Conservation (phyloP, 164 flowering plant species). For the grape (Vitis vinifera) region DNA sequence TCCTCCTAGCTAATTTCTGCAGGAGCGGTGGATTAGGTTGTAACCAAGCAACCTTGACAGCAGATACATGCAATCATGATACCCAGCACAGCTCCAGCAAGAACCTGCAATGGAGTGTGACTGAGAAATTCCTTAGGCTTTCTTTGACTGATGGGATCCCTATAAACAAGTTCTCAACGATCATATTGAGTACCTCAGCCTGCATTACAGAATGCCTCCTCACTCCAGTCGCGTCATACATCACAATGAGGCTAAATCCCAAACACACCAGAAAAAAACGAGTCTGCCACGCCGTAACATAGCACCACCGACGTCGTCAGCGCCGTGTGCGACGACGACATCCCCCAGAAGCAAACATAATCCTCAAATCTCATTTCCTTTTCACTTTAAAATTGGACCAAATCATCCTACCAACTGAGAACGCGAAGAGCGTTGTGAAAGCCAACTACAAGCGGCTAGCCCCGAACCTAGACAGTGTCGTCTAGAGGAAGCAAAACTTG, state of each 20-base stretch:
- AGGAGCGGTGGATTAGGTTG: constrained; percentile 14
- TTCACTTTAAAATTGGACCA: constrained; percentile 49
- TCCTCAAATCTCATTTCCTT: no score
- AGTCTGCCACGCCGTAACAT: no score
- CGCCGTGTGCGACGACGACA: no score
- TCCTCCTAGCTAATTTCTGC: no score
- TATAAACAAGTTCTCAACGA: constrained; percentile 75
- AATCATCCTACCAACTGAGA: constrained; percentile 57
- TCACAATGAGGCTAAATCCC: no score
- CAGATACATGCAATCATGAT: constrained; percentile 68
- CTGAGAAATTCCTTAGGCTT: constrained; percentile 96
- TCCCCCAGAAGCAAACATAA: background rate
- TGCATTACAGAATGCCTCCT: no score
- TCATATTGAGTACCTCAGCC: no score
- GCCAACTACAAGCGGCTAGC: constrained; percentile 83
- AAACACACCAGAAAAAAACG: no score
- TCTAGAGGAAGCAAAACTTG: constrained; percentile 54
- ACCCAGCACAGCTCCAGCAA: constrained; percentile 90
- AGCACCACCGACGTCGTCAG: no score
- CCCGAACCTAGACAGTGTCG: constrained; percentile 75
- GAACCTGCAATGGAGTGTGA: constrained; percentile 88
- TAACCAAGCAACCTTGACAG: constrained; percentile 54
- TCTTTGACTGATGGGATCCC: constrained; percentile 88
- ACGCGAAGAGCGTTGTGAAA: constrained; percentile 76
- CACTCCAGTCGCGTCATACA: no score